Evolutionary conservation across 345 rosid genomes (phyloP).

Genomic region (Eucalyptus guilfoylei): DNA sequence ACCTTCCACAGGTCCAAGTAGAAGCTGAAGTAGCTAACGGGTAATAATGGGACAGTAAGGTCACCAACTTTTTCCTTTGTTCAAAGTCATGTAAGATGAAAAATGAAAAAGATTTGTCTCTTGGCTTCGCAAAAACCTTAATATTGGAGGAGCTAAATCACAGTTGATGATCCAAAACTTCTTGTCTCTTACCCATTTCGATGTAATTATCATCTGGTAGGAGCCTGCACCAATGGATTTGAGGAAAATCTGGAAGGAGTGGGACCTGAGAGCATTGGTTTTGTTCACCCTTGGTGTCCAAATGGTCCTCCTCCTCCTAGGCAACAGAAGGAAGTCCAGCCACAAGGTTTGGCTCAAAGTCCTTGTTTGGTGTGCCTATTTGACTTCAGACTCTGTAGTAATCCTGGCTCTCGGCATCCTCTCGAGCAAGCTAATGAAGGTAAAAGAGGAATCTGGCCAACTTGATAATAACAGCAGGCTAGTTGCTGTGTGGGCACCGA

Average conservation of each 20-base stretch:
- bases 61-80: too few species aligned
- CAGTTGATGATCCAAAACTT: too few species aligned
- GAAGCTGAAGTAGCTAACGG: too few species aligned
- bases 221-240: too few species aligned
- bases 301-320: background rate
- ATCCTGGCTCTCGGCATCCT: background rate
- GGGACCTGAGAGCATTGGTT: background rate
- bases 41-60: fast-evolving
- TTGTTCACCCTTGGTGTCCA: too few species aligned
- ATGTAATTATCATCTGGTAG: too few species aligned
- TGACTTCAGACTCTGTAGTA: background rate
- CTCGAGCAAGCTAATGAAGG: background rate
- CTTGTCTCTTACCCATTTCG: too few species aligned
- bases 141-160: too few species aligned
- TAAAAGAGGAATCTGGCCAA: background rate
- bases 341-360: background rate
- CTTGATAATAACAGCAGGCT: background rate
- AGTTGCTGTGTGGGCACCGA: constrained; percentile 11
- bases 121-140: too few species aligned
- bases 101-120: too few species aligned
- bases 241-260: background rate
- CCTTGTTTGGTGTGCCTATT: background rate
- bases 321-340: background rate
- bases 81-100: too few species aligned
- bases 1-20: too few species aligned